Evolutionary conservation across 2,329 filamentous ascomycete genomes (phyloP), one percentile per base, ranked within the genome.

Genomic region (Hypoxylon sp.): DNA sequence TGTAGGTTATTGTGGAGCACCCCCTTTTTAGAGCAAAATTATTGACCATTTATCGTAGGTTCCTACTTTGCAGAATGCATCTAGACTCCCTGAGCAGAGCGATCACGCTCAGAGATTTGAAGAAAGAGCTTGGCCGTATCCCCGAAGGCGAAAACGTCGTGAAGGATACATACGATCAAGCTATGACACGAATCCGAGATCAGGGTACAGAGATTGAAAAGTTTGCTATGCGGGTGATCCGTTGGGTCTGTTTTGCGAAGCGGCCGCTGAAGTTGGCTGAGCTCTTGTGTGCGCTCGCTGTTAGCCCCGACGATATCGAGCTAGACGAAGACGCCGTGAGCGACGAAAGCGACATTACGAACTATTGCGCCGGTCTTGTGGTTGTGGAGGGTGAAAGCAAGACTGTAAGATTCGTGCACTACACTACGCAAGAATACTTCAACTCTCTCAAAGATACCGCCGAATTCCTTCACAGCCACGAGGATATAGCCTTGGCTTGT

Each of bases 381-480:
- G 63, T 67, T 8, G 67, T 69, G 8, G 67, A 69, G 6, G 67
- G 67, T 8, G 63, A 69, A 2, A 69, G 54, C 35, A 66, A 67
- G 31, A 69, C 67, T 1, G 63, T 69, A 7, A 52, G 67, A 63
- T 69, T 69, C 37, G 67, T 69, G 8, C 67, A 69, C 19, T 69
- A 69, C 21, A 69, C 67, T 5, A 69, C 67, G 11, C 67, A 69
- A 8, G 67, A 69, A 27, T 69, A 69, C 55, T 69, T 69, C 63
- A 69, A 69, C 7, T 63, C 54, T 1, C 44, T 69, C 7, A 62
- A 42, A 29, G 48, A 62, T 37, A 48, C 58, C 10, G 19, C 32
- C 1, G 63, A 60, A 6, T 63, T 69, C 15, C n/a, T 59, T 8
- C 63, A 69, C 29, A 63, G 67, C 8, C 62, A 69, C 29, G 53